Conservation (phyloP, 2,329 filamentous ascomycete species). For the Botrytis fragariae region DNA sequence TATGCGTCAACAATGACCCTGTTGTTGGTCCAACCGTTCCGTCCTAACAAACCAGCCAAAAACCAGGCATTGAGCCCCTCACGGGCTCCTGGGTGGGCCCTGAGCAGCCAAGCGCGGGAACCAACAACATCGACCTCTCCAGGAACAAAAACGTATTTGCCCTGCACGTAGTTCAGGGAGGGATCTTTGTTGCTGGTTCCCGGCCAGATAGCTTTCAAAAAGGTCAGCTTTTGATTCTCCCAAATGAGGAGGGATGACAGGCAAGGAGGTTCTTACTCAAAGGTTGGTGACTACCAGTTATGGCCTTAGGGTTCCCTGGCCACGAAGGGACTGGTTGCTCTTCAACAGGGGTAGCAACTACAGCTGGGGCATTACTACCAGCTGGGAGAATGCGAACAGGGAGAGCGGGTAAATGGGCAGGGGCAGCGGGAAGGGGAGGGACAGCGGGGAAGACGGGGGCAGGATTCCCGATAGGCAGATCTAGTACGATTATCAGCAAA, state of each 20-base stretch:
- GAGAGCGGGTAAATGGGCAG: neutral
- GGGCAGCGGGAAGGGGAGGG: neutral
- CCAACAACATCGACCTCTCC: neutral
- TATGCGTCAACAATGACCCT: neutral
- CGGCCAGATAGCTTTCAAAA: neutral
- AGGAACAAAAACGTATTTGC: neutral
- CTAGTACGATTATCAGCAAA: neutral
- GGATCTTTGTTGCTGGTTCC: neutral
- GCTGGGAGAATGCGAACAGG: neutral
- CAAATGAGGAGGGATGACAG: neutral
- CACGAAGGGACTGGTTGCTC: neutral
- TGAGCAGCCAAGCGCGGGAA: neutral
- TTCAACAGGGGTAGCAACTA: neutral
- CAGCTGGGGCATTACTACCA: neutral
- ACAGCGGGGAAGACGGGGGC: neutral
- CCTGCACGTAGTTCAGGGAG: neutral
- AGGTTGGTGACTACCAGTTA: rapidly evolving
- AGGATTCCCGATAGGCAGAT: neutral
- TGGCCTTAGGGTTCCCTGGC: neutral
- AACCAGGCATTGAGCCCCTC: neutral
- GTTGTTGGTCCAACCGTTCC: neutral
- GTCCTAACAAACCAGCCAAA: neutral
- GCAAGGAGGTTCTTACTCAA: too few relatives aligned
- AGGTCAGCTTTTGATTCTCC: neutral
- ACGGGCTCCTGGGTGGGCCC: neutral